Evolutionary conservation across 2,329 filamentous ascomycete genomes (phyloP).

Genomic region (Fusarium graminum): DNA sequence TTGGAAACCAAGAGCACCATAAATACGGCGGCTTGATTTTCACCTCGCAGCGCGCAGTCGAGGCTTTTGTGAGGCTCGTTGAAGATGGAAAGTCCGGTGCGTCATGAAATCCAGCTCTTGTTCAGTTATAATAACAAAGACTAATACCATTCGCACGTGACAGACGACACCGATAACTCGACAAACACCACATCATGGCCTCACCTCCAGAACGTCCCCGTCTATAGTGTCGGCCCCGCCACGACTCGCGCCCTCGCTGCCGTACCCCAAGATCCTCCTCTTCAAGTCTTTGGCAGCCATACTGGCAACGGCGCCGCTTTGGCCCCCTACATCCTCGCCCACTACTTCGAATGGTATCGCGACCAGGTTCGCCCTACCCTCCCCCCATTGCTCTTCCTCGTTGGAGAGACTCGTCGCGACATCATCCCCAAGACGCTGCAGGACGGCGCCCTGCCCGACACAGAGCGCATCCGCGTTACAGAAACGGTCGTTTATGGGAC

Average conservation of each 20-base stretch:
- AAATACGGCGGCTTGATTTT: slow-evolving; percentile 84
- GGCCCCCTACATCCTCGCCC: slow-evolving; percentile 80
- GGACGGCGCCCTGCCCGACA: slow-evolving; percentile 62
- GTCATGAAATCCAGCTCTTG: slow-evolving; percentile 7
- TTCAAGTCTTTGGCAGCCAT: slow-evolving; percentile 81
- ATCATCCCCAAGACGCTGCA: slow-evolving; percentile 87
- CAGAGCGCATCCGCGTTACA: slow-evolving; percentile 73
- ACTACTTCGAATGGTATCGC: slow-evolving; percentile 73
- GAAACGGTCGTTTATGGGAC: slow-evolving; percentile 92
- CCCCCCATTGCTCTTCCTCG: slow-evolving; percentile 83
- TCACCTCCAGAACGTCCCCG: slow-evolving; percentile 66
- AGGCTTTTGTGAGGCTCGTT: slow-evolving; percentile 77
- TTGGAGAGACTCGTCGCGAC: slow-evolving; percentile 90
- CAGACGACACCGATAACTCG: slow-evolving; percentile 23
- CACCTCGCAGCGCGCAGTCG: slow-evolving; percentile 85
- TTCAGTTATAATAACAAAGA: background rate
- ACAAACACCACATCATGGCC: slow-evolving; percentile 58
- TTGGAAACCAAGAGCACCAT: slow-evolving; percentile 55
- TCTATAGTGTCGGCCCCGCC: slow-evolving; percentile 86
- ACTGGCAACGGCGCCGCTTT: slow-evolving; percentile 88
- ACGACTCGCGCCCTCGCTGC: slow-evolving; percentile 80
- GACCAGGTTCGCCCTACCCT: slow-evolving; percentile 57
- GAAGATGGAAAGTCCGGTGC: slow-evolving; percentile 61
- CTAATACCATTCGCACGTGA: slow-evolving; percentile 8
- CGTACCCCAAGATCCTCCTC: slow-evolving; percentile 61